Base-by-base conservation (phyloP, 495 filamentous ascomycete species). In the Hypoxylon lienhwacheense region DNA sequence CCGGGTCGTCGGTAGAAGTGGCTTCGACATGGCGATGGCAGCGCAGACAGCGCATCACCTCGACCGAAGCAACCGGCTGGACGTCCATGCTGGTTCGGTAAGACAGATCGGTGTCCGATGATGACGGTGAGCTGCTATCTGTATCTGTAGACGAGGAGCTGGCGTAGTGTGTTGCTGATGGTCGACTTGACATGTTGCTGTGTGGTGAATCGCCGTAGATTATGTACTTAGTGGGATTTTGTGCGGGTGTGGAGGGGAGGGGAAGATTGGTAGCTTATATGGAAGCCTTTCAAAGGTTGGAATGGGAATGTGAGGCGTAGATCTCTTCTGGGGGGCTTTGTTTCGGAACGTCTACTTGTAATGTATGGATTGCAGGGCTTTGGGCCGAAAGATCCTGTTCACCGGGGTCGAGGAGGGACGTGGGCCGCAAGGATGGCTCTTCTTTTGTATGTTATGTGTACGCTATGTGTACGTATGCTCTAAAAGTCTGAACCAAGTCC, bases 1-100 rank as follows among this genome's bases (percentile, higher is more conserved):
- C 73, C 15, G 70, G 73, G 64, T 82, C 77, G 59, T 81, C 79
- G n/a, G 74, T 76, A 33, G 75, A 74, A 14, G 77, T 77, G 14
- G 74, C 70, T 66, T 82, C 79, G 32, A 78, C 78, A 41, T 73
- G 71, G 11, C 77, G 77, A 7, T 78, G 77, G 60, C 79, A 82
- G 42, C 79, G 72, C 42, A 80, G 67, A 66, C 79, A 82, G 43
- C 78, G 78, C 42, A 82, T 63, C 42, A 78, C 66, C 65, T 77
- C 72, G 7, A 82, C 78, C 32, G 77, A 72, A 14, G 69, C 74
- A 5, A 70, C 61, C 10, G 72, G 69, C 33, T 67, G 71, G n/a
- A 70, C 60, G 41, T 77, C 74, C 71, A 77, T 77, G 53, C 71
- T 69, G 63, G 55, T 49, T 46, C 70, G 55, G 45, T 58, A 62